These are phyloP conservation scores for Cytospora mali DNA, from an alignment of 2,329 filamentous ascomycete species.

Conservation along the genomic window DNA sequence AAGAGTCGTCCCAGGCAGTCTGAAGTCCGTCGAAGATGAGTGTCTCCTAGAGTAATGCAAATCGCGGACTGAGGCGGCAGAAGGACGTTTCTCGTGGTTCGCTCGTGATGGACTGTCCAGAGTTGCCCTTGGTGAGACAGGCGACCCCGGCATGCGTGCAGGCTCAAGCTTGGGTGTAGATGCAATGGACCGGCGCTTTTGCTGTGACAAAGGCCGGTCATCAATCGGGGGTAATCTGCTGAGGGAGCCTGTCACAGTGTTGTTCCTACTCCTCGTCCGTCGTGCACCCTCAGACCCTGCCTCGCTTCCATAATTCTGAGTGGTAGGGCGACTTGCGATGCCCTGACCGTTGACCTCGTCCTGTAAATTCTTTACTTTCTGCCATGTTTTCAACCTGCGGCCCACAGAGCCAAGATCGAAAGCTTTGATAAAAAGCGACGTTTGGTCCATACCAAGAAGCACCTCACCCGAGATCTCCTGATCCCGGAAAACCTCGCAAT, in stretches of 20 bases:
- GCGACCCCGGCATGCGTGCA: slow-evolving; percentile 43
- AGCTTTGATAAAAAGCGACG: slow-evolving; percentile 91
- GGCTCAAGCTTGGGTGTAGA: slow-evolving; percentile 53
- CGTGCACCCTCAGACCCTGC: slow-evolving; percentile 57
- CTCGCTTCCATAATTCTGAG: slow-evolving; percentile 61
- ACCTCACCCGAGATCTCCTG: slow-evolving; percentile 97
- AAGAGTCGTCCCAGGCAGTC: slow-evolving; percentile 44
- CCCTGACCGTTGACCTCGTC: slow-evolving; percentile 72
- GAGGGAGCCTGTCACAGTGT: slow-evolving; percentile 55
- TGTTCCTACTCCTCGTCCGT: slow-evolving; percentile 57
- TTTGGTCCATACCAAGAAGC: slow-evolving; percentile 90
- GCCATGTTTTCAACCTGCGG: slow-evolving; percentile 88
- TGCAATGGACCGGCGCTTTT: slow-evolving; percentile 52
- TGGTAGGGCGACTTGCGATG: slow-evolving; percentile 51
- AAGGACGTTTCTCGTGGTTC: slow-evolving; percentile 64
- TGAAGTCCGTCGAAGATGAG: slow-evolving; percentile 76
- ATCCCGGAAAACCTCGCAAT: slow-evolving; percentile 92
- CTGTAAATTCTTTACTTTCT: slow-evolving; percentile 90
- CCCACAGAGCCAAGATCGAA: slow-evolving; percentile 93
- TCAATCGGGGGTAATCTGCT: slow-evolving; percentile 46
- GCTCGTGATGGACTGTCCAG: slow-evolving; percentile 52
- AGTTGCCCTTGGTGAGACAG: slow-evolving; percentile 41
- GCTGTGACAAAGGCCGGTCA: slow-evolving; percentile 50
- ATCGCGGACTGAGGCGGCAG: slow-evolving; percentile 79
- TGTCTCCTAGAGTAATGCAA: slow-evolving; percentile 84